Conservation (phyloP, 2,329 filamentous ascomycete genomes). For the Plenodomus lindquistii region DNA sequence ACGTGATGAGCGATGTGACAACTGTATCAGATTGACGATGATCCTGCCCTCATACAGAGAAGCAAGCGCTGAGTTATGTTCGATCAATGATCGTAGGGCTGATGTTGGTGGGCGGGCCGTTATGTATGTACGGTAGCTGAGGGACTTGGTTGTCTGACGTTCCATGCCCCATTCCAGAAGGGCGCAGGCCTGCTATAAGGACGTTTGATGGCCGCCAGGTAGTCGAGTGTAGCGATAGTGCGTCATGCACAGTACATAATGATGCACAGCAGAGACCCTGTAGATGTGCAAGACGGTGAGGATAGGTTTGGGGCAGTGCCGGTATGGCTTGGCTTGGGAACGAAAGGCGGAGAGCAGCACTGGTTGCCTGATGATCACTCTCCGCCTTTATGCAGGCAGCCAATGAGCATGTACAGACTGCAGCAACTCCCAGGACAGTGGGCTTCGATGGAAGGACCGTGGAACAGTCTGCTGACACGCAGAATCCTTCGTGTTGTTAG, state of each 20-base stretch:
- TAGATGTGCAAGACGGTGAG: constrained; percentile 15
- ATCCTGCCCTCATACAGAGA: constrained; percentile 10
- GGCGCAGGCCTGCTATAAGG: constrained; percentile 8
- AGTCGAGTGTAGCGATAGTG: constrained; percentile 4
- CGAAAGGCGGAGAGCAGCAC: constrained; percentile 9
- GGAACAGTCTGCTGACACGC: constrained; percentile 5
- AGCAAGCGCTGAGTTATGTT: constrained; percentile 6
- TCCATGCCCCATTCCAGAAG: constrained; percentile 11
- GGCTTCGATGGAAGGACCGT: not conserved
- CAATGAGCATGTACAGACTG: not conserved
- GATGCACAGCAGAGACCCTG: constrained; percentile 15
- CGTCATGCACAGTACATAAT: constrained; percentile 23
- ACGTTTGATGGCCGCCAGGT: not conserved
- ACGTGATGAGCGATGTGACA: constrained; percentile 1
- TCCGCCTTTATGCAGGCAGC: not conserved
- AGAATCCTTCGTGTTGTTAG: not conserved
- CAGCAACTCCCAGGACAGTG: not conserved
- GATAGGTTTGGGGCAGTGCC: constrained; percentile 21
- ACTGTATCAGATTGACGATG: not conserved
- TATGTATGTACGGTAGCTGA: constrained; percentile 16
- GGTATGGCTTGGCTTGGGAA: constrained; percentile 1
- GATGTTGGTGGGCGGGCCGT: constrained; percentile 16
- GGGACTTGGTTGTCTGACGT: constrained; percentile 3
- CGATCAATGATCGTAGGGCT: constrained; percentile 26
- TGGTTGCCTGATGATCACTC: constrained; percentile 2